A percentile compares a stretch with the other conserved stretches of the same genome.
Evolutionary conservation across 495 filamentous ascomycete genomes (phyloP).

Genomic region (Tirmania nivea): DNA sequence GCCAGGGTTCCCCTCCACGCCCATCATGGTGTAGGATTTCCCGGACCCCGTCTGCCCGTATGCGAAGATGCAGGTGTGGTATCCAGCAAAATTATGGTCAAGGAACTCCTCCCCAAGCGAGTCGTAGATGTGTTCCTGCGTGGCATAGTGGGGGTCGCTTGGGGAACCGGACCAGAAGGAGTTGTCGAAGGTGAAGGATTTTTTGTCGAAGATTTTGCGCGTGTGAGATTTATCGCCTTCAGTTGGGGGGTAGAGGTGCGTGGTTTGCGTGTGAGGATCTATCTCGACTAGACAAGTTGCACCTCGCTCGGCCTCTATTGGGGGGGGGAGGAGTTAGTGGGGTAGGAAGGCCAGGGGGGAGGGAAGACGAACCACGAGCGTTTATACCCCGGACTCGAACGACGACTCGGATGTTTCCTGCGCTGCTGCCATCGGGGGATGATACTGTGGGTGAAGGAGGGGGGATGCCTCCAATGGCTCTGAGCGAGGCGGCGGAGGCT

Average conservation of each 20-base stretch:
- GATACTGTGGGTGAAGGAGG: neutral
- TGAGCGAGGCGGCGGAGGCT: slow-evolving; percentile 17
- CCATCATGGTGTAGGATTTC: slow-evolving; percentile 99
- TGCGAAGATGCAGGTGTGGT: slow-evolving; percentile 97
- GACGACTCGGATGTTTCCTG: slow-evolving; percentile 84
- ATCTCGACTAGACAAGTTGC: slow-evolving; percentile 75
- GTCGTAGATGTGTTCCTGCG: slow-evolving; percentile 88
- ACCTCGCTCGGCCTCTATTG: slow-evolving; percentile 56
- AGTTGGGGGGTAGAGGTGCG: slow-evolving; percentile 50
- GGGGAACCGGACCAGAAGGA: slow-evolving; percentile 87
- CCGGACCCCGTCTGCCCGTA: slow-evolving; percentile 93
- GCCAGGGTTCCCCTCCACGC: slow-evolving; percentile 59
- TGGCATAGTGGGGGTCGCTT: slow-evolving; percentile 51
- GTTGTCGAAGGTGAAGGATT: slow-evolving; percentile 86
- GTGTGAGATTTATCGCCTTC: slow-evolving; percentile 42
- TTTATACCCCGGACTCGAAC: slow-evolving; percentile 50
- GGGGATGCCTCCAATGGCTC: slow-evolving; percentile 12
- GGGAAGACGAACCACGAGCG: neutral
- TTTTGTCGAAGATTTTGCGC: slow-evolving; percentile 65
- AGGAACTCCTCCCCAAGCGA: slow-evolving; percentile 88
- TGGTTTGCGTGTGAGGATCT: slow-evolving; percentile 65
- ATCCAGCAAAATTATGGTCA: slow-evolving; percentile 98
- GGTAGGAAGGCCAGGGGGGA: neutral
- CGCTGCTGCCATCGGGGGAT: slow-evolving; percentile 25
- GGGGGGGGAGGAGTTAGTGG: neutral